A percentile compares a stretch with the other conserved stretches of the same genome.
Conservation (phyloP, 345 rosid genomes). For the Physaria fendleri region DNA sequence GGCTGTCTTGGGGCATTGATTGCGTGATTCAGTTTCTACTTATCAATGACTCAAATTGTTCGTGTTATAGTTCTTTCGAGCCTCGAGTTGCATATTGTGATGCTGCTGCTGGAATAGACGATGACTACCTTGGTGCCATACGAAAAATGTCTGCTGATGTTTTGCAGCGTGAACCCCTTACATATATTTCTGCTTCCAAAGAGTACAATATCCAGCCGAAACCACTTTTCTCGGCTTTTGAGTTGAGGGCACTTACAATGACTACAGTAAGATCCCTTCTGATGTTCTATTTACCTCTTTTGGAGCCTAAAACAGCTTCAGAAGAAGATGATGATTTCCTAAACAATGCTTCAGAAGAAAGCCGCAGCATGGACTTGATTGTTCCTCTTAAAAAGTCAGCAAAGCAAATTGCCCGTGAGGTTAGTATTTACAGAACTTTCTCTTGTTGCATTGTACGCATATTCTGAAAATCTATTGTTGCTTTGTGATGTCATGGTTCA, state of each 20-base stretch:
- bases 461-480: neutral
- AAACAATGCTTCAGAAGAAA: slow-evolving; percentile 40
- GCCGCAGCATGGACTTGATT: slow-evolving; percentile 48
- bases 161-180: slow-evolving; percentile 39
- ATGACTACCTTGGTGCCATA: slow-evolving; percentile 44
- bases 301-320: slow-evolving; percentile 55
- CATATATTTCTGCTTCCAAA: slow-evolving; percentile 45
- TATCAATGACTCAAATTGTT: slow-evolving; percentile 12
- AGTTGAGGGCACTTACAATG: slow-evolving; percentile 64
- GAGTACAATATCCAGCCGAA: slow-evolving; percentile 66
- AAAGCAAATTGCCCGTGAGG: slow-evolving; percentile 91
- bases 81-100: slow-evolving; percentile 78
- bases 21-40: neutral
- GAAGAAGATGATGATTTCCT: slow-evolving; percentile 75
- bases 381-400: slow-evolving; percentile 81
- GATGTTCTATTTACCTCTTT: slow-evolving; percentile 75
- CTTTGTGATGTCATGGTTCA: slow-evolving; percentile 10
- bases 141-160: slow-evolving; percentile 36
- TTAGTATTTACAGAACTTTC: slow-evolving; percentile 18
- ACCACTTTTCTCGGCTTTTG: slow-evolving; percentile 82
- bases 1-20: neutral
- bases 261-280: slow-evolving; percentile 83
- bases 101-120: slow-evolving; percentile 59
- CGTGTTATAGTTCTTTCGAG: slow-evolving; percentile 43
- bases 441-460: neutral